Evolutionary conservation across 768 basidiomycete species (phyloP).

Genomic region (Lentinula lateritia): DNA sequence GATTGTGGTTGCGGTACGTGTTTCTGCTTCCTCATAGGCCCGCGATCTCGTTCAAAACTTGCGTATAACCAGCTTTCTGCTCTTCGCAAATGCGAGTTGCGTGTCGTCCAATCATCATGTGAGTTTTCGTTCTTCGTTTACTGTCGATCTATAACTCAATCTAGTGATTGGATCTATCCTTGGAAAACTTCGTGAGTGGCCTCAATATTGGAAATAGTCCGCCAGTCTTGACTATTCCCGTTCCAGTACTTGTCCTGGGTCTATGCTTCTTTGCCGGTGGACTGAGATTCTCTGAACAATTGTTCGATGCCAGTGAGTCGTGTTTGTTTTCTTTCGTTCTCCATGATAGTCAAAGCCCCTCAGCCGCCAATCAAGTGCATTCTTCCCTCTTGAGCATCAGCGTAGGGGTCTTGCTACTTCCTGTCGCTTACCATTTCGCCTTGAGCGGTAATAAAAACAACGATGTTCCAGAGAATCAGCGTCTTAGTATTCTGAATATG

Average conservation of each 20-base stretch:
- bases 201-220: background rate
- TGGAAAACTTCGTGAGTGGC: slow-evolving; percentile 59
- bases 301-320: slow-evolving; percentile 61
- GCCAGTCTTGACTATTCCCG: background rate
- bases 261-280: slow-evolving; percentile 86
- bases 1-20: slow-evolving; percentile 67
- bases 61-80: slow-evolving; percentile 57
- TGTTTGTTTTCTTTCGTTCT: background rate
- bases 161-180: slow-evolving; percentile 80
- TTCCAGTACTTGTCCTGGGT: slow-evolving; percentile 73
- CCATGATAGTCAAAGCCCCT: background rate
- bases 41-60: background rate
- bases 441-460: slow-evolving; percentile 24
- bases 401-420: slow-evolving; percentile 73
- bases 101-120: slow-evolving; percentile 79
- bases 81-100: slow-evolving; percentile 73
- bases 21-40: background rate
- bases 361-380: slow-evolving; percentile 69
- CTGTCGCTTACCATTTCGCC: slow-evolving; percentile 71
- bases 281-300: slow-evolving; percentile 70
- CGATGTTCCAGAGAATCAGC: slow-evolving; percentile 26
- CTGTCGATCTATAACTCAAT: slow-evolving; percentile 6
- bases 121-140: slow-evolving; percentile 15
- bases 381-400: slow-evolving; percentile 71
- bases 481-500: slow-evolving; percentile 54